Evolutionary conservation across 2,329 filamentous ascomycete genomes (phyloP), one percentile per base, ranked within the genome.

Genomic region (Dactylellina leptospora): DNA sequence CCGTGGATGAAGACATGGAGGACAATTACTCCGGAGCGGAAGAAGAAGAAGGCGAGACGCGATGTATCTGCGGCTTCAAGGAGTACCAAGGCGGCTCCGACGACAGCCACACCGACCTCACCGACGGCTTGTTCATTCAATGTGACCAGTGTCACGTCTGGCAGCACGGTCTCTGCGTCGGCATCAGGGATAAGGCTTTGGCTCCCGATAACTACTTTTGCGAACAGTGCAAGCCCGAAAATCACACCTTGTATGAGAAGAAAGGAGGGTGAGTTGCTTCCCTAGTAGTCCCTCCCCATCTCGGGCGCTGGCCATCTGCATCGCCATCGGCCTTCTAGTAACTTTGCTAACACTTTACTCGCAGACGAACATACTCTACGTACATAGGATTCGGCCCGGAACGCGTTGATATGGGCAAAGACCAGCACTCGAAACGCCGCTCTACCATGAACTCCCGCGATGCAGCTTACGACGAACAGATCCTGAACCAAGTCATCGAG

Each of bases 151-250:
- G 95, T 84, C 96, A 96, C 79, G 95, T 97, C 74, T 99, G 93
- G 95, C 95, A 99, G 80, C 95, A 99, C 79, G 95, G 95, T 77
- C 93, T 93, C 72, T 99, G 95, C 78, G 93, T 99, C 70, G 93
- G 95, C 72, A 96, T 99, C 78, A 92, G 96, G 82, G 95, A 95
- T 76, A 93, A 96, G 80, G 89, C 91, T 76, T 89, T 90, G 79
- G 93, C 91, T 75, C 95, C 95, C 8, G 93, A 97, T 60, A 93
- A 97, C 80, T 99, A 99, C 82, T 99, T 95, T 79, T 99, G 95
- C 81, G 95, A 99, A 82, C 86, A 92, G 80, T 99, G 95, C 81
- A 76, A 76, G 48, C 75, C 76, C 8, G 76, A 77, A 79, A 85
- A 96, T 56, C 95, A 99, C 83, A 92, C 88, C 78, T 88, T 96